Evolutionary conservation across 192 early-diverging fungal genomes (phyloP), one percentile per base, ranked within the genome.

Genomic region (Entomortierella beljakovae): DNA sequence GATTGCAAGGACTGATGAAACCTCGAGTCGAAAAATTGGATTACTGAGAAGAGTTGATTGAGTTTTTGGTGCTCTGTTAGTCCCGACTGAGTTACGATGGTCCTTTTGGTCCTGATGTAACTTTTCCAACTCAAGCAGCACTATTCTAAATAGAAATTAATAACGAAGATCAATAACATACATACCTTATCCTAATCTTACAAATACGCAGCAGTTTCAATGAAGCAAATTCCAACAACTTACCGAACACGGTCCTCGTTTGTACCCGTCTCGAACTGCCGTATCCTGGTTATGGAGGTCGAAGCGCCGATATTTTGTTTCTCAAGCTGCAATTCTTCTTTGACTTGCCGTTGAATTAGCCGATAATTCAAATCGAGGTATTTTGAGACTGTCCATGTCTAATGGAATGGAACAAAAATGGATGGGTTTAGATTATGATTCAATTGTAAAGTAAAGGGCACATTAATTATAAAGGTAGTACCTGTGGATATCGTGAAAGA

Each of bases 221-320:
- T 16, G 43, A 15, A 20, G 6, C 20, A 20, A 4, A 2, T 46
- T 11, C 5, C 15, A 11, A 10, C 20, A 3, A 20, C 32, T 52
- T 68, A 79, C 75, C 75, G 54, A n/a, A 62, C 75, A 4, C 75
- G 75, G 22, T 79, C 75, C 35, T 64, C 67, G 20, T 61, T 32
- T 0, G 67, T 46, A 35, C 67, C 75, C 53, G 62, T 49, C 28
- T 79, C 75, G 33, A 79, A 79, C 0, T 43, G 37, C 2, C 60
- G 22, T 13, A 52, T 51, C 52, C 40, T 46, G 13, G 49, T 42
- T 15, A 38, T 11, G 15, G 61, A 25, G 8, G 48, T 25, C 3
- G 54, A 25, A 9, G 23, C 46, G n/a, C 10, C 20, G 2, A 58
- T 25, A 23, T 46, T 50, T 34, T 70, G 66, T n/a, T 79, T 79